Percentiles rank a stretch among this genome's conserved stretches.
These are phyloP conservation scores for Tolypocladium ophioglossoides DNA, from an alignment of 2,329 filamentous ascomycete genomes.

Conservation along the genomic window DNA sequence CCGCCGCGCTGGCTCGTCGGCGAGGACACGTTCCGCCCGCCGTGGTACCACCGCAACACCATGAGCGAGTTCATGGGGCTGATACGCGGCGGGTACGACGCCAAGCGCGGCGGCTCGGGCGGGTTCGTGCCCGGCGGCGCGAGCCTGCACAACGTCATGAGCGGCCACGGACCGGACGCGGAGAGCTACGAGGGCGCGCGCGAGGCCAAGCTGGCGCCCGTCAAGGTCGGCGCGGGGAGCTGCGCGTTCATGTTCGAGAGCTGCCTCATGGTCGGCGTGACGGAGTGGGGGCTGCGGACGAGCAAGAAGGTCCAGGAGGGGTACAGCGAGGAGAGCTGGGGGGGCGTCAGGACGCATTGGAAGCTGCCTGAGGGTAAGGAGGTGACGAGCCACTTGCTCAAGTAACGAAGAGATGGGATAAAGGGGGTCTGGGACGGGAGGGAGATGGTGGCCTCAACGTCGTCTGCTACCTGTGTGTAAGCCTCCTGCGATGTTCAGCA, in stretches of 20 bases:
- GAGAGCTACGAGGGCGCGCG: slow-evolving; percentile 45
- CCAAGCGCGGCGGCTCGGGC: slow-evolving; percentile 37
- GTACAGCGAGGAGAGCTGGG: slow-evolving; percentile 66
- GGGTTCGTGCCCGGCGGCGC: slow-evolving; percentile 49
- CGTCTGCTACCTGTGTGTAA: too few species aligned
- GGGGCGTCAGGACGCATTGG: slow-evolving; percentile 54
- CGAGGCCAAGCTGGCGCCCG: slow-evolving; percentile 40
- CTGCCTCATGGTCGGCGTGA: slow-evolving; percentile 59
- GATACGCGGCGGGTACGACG: slow-evolving; percentile 47
- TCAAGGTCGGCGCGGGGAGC: slow-evolving; percentile 49
- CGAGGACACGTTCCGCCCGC: slow-evolving; percentile 61
- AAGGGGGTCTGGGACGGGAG: too few species aligned
- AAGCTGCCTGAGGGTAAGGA: slow-evolving; percentile 26
- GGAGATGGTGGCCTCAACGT: too few species aligned
- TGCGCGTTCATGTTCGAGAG: slow-evolving; percentile 65
- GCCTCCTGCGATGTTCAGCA: too few species aligned
- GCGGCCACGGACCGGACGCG: slow-evolving; percentile 52
- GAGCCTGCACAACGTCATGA: slow-evolving; percentile 61
- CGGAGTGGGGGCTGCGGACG: slow-evolving; percentile 54
- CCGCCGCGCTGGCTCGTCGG: slow-evolving; percentile 61
- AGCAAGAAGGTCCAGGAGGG: slow-evolving; percentile 44
- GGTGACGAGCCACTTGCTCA: slow-evolving; percentile 13
- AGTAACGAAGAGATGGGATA: not conserved
- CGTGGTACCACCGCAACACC: slow-evolving; percentile 63
- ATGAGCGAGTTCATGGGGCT: slow-evolving; percentile 58